A percentile compares a stretch with the other conserved stretches of the same genome.
Conservation (phyloP, 306 rosid genomes). For the Castanea crenata region DNA sequence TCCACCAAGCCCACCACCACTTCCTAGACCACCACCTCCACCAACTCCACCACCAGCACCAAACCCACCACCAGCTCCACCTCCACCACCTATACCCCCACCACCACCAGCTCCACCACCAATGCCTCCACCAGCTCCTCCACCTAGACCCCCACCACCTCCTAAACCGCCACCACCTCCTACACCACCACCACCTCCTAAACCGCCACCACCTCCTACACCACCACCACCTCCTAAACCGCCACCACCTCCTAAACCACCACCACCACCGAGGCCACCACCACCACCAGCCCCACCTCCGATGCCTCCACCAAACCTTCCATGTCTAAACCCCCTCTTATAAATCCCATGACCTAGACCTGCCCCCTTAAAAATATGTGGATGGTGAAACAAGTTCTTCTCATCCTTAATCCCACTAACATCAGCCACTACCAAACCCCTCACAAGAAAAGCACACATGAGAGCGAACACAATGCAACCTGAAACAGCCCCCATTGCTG, state of each 20-base stretch:
- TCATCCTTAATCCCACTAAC: conserved; percentile 20
- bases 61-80: conserved; percentile 14
- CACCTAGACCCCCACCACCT: conserved; percentile 21
- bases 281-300: conserved; percentile 35
- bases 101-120: conserved; percentile 33
- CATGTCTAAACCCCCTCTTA: conserved; percentile 29
- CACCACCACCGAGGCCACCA: conserved; percentile 23
- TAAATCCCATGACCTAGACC: conserved; percentile 6
- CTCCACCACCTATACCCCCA: not conserved
- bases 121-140: conserved; percentile 24
- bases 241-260: conserved; percentile 20
- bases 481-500: conserved; percentile 26
- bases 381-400: conserved; percentile 28
- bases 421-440: conserved; percentile 31
- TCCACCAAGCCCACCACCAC: conserved; percentile 21
- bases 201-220: conserved; percentile 11
- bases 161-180: conserved; percentile 18
- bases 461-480: conserved; percentile 14
- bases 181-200: conserved; percentile 13
- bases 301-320: conserved; percentile 24
- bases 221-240: conserved; percentile 21
- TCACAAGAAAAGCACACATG: conserved; percentile 21
- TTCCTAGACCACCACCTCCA: conserved; percentile 26
- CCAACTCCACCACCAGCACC: conserved; percentile 25
- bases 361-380: conserved; percentile 17